phyloP scores from a whole-genome alignment of 108 stramenopile species.

The Cyclotella distinguenda region DNA sequence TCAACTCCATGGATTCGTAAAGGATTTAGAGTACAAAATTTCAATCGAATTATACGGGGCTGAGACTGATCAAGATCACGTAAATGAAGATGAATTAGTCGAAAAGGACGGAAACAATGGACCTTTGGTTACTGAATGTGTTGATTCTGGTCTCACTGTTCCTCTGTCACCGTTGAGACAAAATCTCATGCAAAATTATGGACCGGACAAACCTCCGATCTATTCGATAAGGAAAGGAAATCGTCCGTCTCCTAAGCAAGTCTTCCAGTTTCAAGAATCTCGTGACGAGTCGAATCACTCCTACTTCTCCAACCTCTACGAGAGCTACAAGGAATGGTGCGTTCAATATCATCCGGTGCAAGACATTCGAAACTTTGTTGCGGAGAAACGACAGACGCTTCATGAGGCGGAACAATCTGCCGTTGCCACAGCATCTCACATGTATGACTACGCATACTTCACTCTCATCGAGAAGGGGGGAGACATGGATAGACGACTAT shows the following conservation, averaged over 20 bases:
- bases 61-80: constrained; percentile 5
- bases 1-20: constrained; percentile 71
- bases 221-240: constrained; percentile 11
- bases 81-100: constrained; percentile 18
- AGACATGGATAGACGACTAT: constrained; percentile 68
- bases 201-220: neutral
- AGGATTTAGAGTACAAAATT: constrained; percentile 67
- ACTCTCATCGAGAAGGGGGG: constrained; percentile 71
- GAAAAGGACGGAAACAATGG: constrained; percentile 8
- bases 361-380: constrained; percentile 66
- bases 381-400: constrained; percentile 61
- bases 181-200: constrained; percentile 25
- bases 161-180: constrained; percentile 20
- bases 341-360: constrained; percentile 67
- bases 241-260: constrained; percentile 43
- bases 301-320: constrained; percentile 81
- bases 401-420: constrained; percentile 67
- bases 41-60: constrained; percentile 66
- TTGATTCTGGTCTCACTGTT: neutral
- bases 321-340: constrained; percentile 69
- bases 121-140: neutral
- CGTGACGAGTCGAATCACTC: constrained; percentile 57
- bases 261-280: constrained; percentile 63
- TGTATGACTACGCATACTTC: constrained; percentile 61
- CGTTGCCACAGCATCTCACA: constrained; percentile 58